Conservation (phyloP, 2,329 filamentous ascomycete species). For the Fusarium penzigii region DNA sequence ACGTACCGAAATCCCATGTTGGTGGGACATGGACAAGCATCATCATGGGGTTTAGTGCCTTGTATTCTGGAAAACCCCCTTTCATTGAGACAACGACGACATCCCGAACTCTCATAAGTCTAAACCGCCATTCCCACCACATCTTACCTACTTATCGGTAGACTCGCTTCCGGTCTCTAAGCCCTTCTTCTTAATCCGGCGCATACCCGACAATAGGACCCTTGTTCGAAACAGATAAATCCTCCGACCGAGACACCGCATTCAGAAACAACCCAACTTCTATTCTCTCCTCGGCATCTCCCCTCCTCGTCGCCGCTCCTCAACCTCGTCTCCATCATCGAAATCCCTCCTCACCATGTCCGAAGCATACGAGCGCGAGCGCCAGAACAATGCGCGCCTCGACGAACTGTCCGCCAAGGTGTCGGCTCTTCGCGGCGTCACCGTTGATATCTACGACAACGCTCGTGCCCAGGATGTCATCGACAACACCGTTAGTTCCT, state of each 20-base stretch:
- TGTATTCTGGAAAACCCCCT: neutral
- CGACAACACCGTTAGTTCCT: slow-evolving; percentile 71
- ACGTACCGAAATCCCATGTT: neutral
- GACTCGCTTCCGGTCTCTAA: neutral
- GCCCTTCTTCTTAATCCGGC: no score
- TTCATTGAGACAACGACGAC: neutral
- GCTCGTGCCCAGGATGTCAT: slow-evolving; percentile 86
- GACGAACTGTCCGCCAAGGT: slow-evolving; percentile 91
- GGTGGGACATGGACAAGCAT: neutral
- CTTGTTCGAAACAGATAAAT: no score
- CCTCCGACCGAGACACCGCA: no score
- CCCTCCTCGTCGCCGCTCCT: neutral
- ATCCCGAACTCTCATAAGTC: neutral
- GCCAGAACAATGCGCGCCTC: slow-evolving; percentile 93
- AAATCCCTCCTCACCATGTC: slow-evolving; percentile 54
- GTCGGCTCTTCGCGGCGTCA: slow-evolving; percentile 87
- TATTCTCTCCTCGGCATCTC: neutral
- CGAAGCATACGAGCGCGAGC: slow-evolving; percentile 76
- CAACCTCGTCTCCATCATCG: neutral
- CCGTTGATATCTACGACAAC: slow-evolving; percentile 97
- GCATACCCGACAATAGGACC: no score
- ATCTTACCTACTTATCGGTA: neutral
- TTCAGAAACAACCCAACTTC: no score
- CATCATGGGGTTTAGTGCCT: neutral
- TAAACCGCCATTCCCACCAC: neutral